Base-by-base conservation (phyloP, 805 yeast genomes). In the Pachysolen tannophilus region DNA sequence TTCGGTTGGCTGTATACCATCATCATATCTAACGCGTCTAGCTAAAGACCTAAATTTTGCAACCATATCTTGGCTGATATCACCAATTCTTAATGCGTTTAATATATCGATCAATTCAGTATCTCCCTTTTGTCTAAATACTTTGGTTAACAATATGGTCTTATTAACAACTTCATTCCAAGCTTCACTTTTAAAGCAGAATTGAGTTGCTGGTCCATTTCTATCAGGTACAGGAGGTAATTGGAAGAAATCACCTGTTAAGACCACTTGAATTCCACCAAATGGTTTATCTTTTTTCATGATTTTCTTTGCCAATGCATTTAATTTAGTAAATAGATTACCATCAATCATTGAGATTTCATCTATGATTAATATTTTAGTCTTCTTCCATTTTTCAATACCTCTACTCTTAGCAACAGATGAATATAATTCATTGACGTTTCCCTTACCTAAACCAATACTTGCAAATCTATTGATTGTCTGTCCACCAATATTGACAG, bases 201-300 rank as follows among this genome's bases (percentile, higher is more conserved):
- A 92, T 17, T 56, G 53, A 1, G 65, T 52, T 27, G 42, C 50
- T 18, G 49, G 49, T 1, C 55, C 56, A 15, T 52, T 57, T 28
- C 60, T 64, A 30, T 65, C 65, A 8, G 68, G 62, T 6, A 92
- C 94, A 0, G 98, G 98, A 1, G 98, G 98, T 29, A 92, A 65
- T 59, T 92, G 98, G 56, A 82, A 88, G 53, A 90, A 88, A 58
- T 92, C 98, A n/a, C 98, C 98, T 4, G 94, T 82, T 24, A 88
- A 58, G 9, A 92, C 74, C 11, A 92, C 46, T 50, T 92, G 98
- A 29, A 92, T 79, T 0, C 98, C 98, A 5, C 98, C 98, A 65
- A 92, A 92, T 0, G 97, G 96, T 32, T 43, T 45, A 10, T 61
- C 53, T 17, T 44, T 56, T 16, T 58, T 63, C 26, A 79, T 67